These are phyloP conservation scores for Candida coquimbonensis DNA, from an alignment of 805 yeast genomes.

Conservation along the genomic window DNA sequence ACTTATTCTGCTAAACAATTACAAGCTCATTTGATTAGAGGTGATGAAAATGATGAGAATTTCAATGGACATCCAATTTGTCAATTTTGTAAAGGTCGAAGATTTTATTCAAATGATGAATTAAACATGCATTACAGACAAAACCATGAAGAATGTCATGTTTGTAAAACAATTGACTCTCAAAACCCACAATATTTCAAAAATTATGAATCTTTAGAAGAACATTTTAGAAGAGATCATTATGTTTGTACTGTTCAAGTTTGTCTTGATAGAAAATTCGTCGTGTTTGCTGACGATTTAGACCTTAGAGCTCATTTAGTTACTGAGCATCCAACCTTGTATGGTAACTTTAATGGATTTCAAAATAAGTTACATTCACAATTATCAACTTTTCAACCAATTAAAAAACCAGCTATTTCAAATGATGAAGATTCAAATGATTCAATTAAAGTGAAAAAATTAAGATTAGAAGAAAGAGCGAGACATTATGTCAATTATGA, in stretches of 20 bases:
- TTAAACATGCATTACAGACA: slow-evolving; percentile 74
- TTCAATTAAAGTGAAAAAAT: slow-evolving; percentile 37
- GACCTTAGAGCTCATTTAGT: slow-evolving; percentile 86
- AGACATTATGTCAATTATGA: slow-evolving; percentile 65
- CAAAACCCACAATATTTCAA: slow-evolving; percentile 66
- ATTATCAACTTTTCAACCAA: slow-evolving; percentile 48
- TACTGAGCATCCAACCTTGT: slow-evolving; percentile 63
- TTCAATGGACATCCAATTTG: slow-evolving; percentile 89
- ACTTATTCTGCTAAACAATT: slow-evolving; percentile 56
- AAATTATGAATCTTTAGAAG: slow-evolving; percentile 65
- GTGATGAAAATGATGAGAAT: slow-evolving; percentile 57
- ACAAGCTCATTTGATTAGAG: slow-evolving; percentile 61
- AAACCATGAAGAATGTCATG: slow-evolving; percentile 80
- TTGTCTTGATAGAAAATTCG: slow-evolving; percentile 86
- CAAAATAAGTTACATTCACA: slow-evolving; percentile 43
- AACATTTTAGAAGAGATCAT: slow-evolving; percentile 71
- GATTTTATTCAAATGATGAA: slow-evolving; percentile 88
- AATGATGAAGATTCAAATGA: slow-evolving; percentile 26
- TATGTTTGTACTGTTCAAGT: slow-evolving; percentile 67
- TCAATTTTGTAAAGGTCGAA: slow-evolving; percentile 61
- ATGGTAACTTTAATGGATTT: slow-evolving; percentile 29
- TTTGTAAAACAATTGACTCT: slow-evolving; percentile 69
- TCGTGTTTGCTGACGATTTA: slow-evolving; percentile 81
- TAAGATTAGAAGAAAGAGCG: slow-evolving; percentile 78
- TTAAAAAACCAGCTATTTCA: slow-evolving; percentile 6